These are phyloP conservation scores for Xylariales sp. DNA, from an alignment of 2,329 filamentous ascomycete species.

Conservation along the genomic window DNA sequence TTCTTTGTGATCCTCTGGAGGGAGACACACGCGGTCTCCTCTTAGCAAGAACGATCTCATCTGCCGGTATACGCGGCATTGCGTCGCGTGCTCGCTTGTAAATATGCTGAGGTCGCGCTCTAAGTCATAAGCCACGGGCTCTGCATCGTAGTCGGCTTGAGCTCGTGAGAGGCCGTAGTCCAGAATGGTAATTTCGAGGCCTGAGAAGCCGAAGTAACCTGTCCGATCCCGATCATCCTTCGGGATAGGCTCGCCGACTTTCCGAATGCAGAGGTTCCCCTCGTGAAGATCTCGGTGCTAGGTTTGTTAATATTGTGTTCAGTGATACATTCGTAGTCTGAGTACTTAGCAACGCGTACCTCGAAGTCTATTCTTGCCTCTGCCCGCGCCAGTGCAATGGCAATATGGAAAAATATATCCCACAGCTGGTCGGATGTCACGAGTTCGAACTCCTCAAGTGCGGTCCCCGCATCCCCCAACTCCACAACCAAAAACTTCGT, in stretches of 20 bases:
- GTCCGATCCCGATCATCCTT: constrained; percentile 48
- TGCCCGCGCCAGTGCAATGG: constrained; percentile 69
- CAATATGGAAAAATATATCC: constrained; percentile 71
- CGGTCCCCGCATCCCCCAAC: constrained; percentile 70
- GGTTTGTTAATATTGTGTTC: constrained; percentile 29
- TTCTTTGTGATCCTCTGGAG: constrained; percentile 58
- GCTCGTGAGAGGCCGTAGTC: constrained; percentile 74
- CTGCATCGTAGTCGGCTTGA: constrained; percentile 52
- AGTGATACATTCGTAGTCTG: constrained; percentile 62
- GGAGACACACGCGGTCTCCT: constrained; percentile 63
- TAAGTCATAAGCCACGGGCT: constrained; percentile 66
- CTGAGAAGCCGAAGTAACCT: constrained; percentile 67
- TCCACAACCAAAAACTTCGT: constrained; percentile 72
- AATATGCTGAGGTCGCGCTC: constrained; percentile 71
- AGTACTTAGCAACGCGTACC: constrained; percentile 53
- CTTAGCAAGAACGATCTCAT: constrained; percentile 69
- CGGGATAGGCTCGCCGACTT: constrained; percentile 51
- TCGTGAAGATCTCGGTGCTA: constrained; percentile 75
- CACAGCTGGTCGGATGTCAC: constrained; percentile 64
- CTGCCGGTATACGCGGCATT: constrained; percentile 71
- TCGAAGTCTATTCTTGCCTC: constrained; percentile 70
- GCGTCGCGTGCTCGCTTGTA: constrained; percentile 67
- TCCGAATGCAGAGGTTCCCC: constrained; percentile 70
- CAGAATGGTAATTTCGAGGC: constrained; percentile 71
- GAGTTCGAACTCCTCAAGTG: constrained; percentile 69